phyloP scores from a whole-genome alignment of 2,329 filamentous ascomycete genomes.

The Pseudogymnoascus sp. region DNA sequence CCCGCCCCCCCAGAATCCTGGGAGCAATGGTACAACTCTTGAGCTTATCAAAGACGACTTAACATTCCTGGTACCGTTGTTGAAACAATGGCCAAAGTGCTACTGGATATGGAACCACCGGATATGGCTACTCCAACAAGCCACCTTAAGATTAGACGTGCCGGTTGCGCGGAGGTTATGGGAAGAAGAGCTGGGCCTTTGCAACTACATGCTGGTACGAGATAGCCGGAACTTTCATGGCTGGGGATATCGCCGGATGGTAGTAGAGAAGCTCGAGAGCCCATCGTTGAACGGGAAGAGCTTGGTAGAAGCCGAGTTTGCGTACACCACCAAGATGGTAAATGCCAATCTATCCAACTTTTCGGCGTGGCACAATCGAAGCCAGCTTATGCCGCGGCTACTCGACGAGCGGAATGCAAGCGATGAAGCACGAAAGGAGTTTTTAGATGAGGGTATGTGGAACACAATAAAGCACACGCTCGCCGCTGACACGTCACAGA shows the following conservation, averaged over 20 bases:
- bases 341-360: constrained; percentile 83
- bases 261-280: constrained; percentile 70
- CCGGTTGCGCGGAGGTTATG: constrained; percentile 59
- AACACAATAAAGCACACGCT: neutral
- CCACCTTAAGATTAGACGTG: constrained; percentile 54
- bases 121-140: constrained; percentile 71
- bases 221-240: constrained; percentile 94
- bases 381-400: constrained; percentile 71
- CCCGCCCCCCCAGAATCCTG: constrained; percentile 41
- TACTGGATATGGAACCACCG: constrained; percentile 99
- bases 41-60: constrained; percentile 66
- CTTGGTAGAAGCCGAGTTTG: constrained; percentile 74
- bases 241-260: constrained; percentile 80
- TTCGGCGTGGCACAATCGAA: constrained; percentile 91
- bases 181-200: constrained; percentile 75
- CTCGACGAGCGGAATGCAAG: constrained; percentile 63
- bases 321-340: constrained; percentile 88
- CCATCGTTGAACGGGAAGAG: constrained; percentile 44
- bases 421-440: constrained; percentile 52
- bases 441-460: constrained; percentile 61
- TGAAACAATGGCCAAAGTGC: constrained; percentile 86
- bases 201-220: constrained; percentile 77
- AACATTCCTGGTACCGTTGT: constrained; percentile 72
- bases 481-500: constrained; percentile 42
- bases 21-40: constrained; percentile 45